A percentile compares a stretch with the other conserved stretches of the same genome.
phyloP scores from a whole-genome alignment of 345 rosid species.

The Kandelia obovata region DNA sequence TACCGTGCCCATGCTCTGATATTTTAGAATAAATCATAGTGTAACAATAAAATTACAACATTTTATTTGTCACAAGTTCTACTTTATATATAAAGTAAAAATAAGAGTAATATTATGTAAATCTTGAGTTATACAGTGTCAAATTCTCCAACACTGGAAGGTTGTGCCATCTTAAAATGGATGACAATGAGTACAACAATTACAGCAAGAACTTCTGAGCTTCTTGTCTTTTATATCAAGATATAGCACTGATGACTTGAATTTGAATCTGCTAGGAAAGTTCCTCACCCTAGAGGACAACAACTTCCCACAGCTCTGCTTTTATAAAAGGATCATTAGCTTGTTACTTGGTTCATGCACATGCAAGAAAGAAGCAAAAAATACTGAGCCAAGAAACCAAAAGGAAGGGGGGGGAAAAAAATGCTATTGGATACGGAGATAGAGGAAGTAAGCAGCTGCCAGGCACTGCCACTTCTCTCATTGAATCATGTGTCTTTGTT shows the following conservation, averaged over 20 bases:
- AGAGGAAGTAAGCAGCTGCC: constrained; percentile 29
- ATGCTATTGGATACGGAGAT: constrained; percentile 20
- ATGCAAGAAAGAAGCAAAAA: not conserved
- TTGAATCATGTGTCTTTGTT: constrained; percentile 49
- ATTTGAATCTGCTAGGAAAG: constrained; percentile 37
- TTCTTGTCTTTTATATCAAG: not conserved
- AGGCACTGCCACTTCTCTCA: constrained; percentile 47
- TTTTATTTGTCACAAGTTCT: too few relatives aligned
- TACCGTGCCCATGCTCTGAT: too few relatives aligned
- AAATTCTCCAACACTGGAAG: too few relatives aligned
- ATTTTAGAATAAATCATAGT: too few relatives aligned
- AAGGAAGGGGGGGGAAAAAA: not conserved
- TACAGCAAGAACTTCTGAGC: not conserved
- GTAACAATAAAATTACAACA: too few relatives aligned
- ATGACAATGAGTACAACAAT: not conserved
- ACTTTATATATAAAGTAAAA: too few relatives aligned
- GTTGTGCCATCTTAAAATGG: too few relatives aligned
- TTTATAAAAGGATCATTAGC: constrained; percentile 22
- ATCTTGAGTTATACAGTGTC: too few relatives aligned
- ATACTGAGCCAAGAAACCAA: not conserved
- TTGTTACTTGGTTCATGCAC: not conserved
- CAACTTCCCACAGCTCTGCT: not conserved
- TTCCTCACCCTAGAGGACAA: constrained; percentile 23
- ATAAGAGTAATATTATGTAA: too few relatives aligned
- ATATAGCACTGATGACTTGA: too few relatives aligned